Evolutionary conservation across 495 filamentous ascomycete species (phyloP), one percentile per base, ranked within the genome.

Genomic region (Pseudotulostoma volvatum): DNA sequence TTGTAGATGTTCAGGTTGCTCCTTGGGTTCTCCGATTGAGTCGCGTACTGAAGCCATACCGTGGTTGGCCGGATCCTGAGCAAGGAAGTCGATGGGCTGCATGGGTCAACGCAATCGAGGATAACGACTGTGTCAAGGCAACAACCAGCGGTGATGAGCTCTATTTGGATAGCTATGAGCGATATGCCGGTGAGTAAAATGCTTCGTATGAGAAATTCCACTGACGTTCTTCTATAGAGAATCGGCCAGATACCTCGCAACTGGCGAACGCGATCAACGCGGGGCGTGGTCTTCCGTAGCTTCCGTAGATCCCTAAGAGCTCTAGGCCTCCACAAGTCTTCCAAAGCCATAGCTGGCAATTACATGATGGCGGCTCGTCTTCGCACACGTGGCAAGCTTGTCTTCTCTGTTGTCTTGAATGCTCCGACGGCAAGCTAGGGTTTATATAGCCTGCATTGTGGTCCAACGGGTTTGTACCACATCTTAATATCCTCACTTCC

Each of bases 1-100:
- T 83, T 43, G 85, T 93, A 2, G 88, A 96, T 47, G 67, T 93
- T 16, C 81, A 90, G 46, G 71, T 88, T 34, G 87, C 86, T 5
- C 88, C 88, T 5, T 96, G 88, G 74, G 70, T 90, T 35, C 49
- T 94, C 21, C 76, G 88, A 1, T 57, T 93, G 38, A 64, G 67
- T 9, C 66, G 76, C 13, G 81, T 93, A 18, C 62, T 93, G 38
- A 74, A 76, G 37, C 79, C 76, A n/a, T 87, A 87, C 49, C 71
- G 81, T 16, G 77, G 73, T 20, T 93, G 83, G 83, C 74, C 75
- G 18, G 76, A 81, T 34, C 73, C 84, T 7, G 68, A 77, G 41
- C 63, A 67, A 9, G 77, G 74, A 4, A 79, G 64, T 45, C 70
- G 87, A 35, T 84, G 80, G 75, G 75, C 67, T 18, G 61, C 59